These are phyloP conservation scores for Saccharomyces cerevisiae DNA, from an alignment of 805 yeast species.

Conservation along the genomic window DNA sequence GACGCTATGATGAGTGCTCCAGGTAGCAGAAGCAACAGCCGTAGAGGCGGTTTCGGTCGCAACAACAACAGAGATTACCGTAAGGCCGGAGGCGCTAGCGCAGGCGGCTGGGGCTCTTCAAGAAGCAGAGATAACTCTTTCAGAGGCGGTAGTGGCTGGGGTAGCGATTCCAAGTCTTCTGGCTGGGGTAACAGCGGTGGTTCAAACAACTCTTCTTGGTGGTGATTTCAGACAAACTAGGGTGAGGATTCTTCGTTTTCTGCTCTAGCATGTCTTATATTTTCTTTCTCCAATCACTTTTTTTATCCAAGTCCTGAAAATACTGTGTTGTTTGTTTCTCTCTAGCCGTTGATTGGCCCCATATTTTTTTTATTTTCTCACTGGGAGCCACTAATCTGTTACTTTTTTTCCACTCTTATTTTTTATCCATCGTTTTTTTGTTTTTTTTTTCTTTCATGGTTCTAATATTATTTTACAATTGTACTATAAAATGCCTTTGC, in stretches of 20 bases:
- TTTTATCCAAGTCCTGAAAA: slow-evolving; percentile 5
- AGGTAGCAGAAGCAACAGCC: slow-evolving; percentile 49
- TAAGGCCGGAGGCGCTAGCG: slow-evolving; percentile 29
- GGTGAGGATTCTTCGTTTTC: neutral
- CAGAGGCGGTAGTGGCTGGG: slow-evolving; percentile 28
- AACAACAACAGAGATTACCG: slow-evolving; percentile 44
- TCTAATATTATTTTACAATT: slow-evolving; percentile 18
- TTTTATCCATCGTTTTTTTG: neutral
- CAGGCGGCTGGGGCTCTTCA: slow-evolving; percentile 32
- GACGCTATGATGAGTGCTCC: slow-evolving; percentile 71
- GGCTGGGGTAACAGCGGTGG: slow-evolving; percentile 30
- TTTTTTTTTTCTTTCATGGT: neutral
- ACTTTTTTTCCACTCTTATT: slow-evolving; percentile 3
- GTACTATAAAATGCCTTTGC: slow-evolving; percentile 16
- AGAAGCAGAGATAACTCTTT: slow-evolving; percentile 19
- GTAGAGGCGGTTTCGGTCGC: slow-evolving; percentile 40
- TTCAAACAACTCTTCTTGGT: slow-evolving; percentile 19
- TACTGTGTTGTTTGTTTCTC: slow-evolving; percentile 2
- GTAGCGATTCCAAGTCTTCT: slow-evolving; percentile 21
- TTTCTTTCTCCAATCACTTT: slow-evolving; percentile 1
- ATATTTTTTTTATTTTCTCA: slow-evolving; percentile 3
- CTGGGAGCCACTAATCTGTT: slow-evolving; percentile 3
- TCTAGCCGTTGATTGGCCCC: neutral
- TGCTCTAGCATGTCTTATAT: neutral
- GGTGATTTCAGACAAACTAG: slow-evolving; percentile 10